Percentiles rank a stretch among this genome's conserved stretches.
Evolutionary conservation across 257 asterid species (phyloP).

Genomic region (Capsicum rhomboideum): DNA sequence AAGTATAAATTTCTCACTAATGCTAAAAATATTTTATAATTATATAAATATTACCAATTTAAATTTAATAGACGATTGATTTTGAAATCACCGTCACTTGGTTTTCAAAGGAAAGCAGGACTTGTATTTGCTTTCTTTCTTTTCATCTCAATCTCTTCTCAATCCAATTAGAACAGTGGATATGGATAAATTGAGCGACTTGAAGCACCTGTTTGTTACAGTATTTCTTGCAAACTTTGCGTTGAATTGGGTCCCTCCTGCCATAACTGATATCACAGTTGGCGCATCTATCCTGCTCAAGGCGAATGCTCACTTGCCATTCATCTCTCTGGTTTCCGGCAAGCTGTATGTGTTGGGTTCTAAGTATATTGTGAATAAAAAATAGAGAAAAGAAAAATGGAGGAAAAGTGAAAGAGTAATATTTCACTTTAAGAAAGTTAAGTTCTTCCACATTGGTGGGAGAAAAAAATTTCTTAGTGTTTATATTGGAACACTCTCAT

Average conservation of each 20-base stretch:
- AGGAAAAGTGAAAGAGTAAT: too few species aligned
- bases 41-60: too few species aligned
- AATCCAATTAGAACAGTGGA: not conserved
- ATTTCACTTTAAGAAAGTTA: too few species aligned
- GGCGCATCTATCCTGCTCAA: constrained; percentile 46
- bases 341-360: constrained; percentile 46
- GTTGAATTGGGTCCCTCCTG: constrained; percentile 29
- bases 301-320: constrained; percentile 56
- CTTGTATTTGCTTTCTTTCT: not conserved
- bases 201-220: constrained; percentile 39
- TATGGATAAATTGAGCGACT: constrained; percentile 17
- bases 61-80: too few species aligned
- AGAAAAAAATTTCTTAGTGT: too few species aligned
- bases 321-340: constrained; percentile 47
- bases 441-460: too few species aligned
- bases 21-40: too few species aligned
- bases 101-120: not conserved
- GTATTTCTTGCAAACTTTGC: constrained; percentile 37
- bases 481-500: too few species aligned
- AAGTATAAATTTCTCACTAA: too few species aligned
- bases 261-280: constrained; percentile 41
- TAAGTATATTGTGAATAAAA: too few species aligned
- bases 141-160: not conserved
- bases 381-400: too few species aligned
- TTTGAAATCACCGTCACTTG: too few species aligned